Conservation (phyloP, 768 basidiomycete genomes). For the Termitomyces sp. region DNA sequence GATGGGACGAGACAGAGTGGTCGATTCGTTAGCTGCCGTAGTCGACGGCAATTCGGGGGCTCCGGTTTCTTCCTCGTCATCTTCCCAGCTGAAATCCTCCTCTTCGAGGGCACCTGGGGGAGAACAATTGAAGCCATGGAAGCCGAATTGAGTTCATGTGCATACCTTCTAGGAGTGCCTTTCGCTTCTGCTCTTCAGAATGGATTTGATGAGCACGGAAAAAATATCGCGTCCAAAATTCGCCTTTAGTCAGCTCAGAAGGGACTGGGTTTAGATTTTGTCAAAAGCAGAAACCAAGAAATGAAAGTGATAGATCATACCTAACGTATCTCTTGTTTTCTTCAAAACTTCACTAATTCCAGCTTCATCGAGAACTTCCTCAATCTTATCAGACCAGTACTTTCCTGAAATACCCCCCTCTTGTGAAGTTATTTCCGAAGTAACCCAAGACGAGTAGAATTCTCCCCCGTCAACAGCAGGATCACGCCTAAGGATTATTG, state of each 20-base stretch:
- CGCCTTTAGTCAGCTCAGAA: slow-evolving; percentile 51
- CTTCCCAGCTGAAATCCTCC: slow-evolving; percentile 92
- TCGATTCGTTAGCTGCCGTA: slow-evolving; percentile 15
- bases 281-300: neutral
- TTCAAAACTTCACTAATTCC: slow-evolving; percentile 51
- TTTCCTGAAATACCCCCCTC: slow-evolving; percentile 56
- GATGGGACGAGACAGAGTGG: slow-evolving; percentile 6
- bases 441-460: slow-evolving; percentile 56
- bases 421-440: slow-evolving; percentile 45
- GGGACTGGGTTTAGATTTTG: slow-evolving; percentile 51
- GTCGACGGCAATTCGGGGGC: neutral
- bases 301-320: slow-evolving; percentile 32
- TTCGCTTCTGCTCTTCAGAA: slow-evolving; percentile 74
- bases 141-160: neutral
- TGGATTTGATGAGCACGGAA: slow-evolving; percentile 84
- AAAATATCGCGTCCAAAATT: slow-evolving; percentile 89
- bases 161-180: slow-evolving; percentile 70
- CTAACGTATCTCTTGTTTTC: slow-evolving; percentile 51
- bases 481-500: slow-evolving; percentile 71
- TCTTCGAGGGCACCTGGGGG: slow-evolving; percentile 60
- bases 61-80: slow-evolving; percentile 74
- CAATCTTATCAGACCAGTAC: slow-evolving; percentile 52
- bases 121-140: neutral
- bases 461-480: slow-evolving; percentile 63
- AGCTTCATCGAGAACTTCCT: slow-evolving; percentile 45